Evolutionary conservation across 805 yeast species (phyloP), one percentile per base, ranked within the genome.

Genomic region (Ogataea pini): DNA sequence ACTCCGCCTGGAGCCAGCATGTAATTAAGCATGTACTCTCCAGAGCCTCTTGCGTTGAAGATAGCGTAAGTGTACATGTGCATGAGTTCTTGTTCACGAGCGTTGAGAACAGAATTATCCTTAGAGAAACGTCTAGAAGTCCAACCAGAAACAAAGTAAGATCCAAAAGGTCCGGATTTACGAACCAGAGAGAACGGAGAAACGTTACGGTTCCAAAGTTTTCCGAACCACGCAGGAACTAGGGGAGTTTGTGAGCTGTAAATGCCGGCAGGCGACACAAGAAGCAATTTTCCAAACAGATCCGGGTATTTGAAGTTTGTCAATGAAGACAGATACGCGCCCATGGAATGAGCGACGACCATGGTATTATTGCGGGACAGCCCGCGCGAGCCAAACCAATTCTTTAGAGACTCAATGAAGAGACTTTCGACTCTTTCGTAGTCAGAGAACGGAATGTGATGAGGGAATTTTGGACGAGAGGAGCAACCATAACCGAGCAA

Each of bases 221-320:
- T 76, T 18, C 76, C 77, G 64, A 89, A 89, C 85, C 96, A 92
- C 34, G 69, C 63, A 1, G 98, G 97, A 1, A 87, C 77, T 7
- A 58, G 59, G 2, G 77, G 76, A 37, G 63, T 59, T 5, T 69
- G 56, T 36, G 79, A 79, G 47, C 75, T 73, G 32, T 79, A 77
- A 5, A 94, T 80, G 3, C 96, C 97, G 0, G 96, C 98, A 0
- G 98, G 98, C 0, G 96, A 86, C 6, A 89, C 84, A 72, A 91
- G 75, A n/a, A 90, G 61, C 29, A 92, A 62, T 57, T 85, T 85
- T 41, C 75, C 71, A 52, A 91, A 84, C 38, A 81, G 77, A 1
- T 72, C 68, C 0, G 92, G 89, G 52, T 75, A 69, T 46, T 75
- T 73, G 46, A 82, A 72, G 3, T 88, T 85, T 57, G 89, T 86